Percentiles rank a stretch among this genome's conserved stretches.
phyloP scores from a whole-genome alignment of 805 yeast species.

The Wickerhamiella cacticola region DNA sequence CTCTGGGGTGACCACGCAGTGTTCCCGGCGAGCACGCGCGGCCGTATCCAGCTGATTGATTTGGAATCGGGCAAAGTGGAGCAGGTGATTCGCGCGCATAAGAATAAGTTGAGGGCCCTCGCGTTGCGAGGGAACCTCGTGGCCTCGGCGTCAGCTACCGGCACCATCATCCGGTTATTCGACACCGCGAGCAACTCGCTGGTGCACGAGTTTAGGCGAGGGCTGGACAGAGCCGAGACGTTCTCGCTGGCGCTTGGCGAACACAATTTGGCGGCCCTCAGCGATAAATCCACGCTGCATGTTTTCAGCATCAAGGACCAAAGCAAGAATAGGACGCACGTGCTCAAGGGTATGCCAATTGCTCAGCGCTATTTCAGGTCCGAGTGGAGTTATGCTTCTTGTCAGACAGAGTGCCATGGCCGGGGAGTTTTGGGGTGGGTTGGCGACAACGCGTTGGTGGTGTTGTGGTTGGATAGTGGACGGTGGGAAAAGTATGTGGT shows the following conservation, averaged over 20 bases:
- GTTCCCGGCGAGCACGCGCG: slow-evolving; percentile 62
- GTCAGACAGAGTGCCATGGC: slow-evolving; percentile 36
- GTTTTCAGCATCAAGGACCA: slow-evolving; percentile 49
- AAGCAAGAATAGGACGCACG: slow-evolving; percentile 44
- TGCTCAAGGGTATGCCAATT: slow-evolving; percentile 52
- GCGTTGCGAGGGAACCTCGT: slow-evolving; percentile 54
- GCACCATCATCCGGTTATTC: slow-evolving; percentile 67
- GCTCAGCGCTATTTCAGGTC: slow-evolving; percentile 67
- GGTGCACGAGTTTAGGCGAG: slow-evolving; percentile 78
- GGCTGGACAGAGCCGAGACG: slow-evolving; percentile 71
- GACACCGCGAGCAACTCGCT: slow-evolving; percentile 56
- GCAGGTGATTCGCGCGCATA: slow-evolving; percentile 68
- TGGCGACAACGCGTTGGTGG: slow-evolving; percentile 56
- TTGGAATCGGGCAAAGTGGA: slow-evolving; percentile 51
- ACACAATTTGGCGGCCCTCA: slow-evolving; percentile 69
- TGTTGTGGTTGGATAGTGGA: slow-evolving; percentile 61
- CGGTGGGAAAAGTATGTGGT: slow-evolving; percentile 82
- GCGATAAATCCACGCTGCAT: slow-evolving; percentile 84
- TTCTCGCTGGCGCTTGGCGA: slow-evolving; percentile 78
- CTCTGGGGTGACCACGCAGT: slow-evolving; percentile 45
- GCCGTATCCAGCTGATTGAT: slow-evolving; percentile 73
- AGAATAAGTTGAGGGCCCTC: slow-evolving; percentile 48
- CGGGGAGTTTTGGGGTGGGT: slow-evolving; percentile 61
- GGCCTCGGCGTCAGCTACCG: slow-evolving; percentile 73
- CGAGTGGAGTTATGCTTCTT: slow-evolving; percentile 78